Evolutionary conservation across 139 green algal species (phyloP), one percentile per base, ranked within the genome.

Genomic region (Chlamydomonas sphaeroides): DNA sequence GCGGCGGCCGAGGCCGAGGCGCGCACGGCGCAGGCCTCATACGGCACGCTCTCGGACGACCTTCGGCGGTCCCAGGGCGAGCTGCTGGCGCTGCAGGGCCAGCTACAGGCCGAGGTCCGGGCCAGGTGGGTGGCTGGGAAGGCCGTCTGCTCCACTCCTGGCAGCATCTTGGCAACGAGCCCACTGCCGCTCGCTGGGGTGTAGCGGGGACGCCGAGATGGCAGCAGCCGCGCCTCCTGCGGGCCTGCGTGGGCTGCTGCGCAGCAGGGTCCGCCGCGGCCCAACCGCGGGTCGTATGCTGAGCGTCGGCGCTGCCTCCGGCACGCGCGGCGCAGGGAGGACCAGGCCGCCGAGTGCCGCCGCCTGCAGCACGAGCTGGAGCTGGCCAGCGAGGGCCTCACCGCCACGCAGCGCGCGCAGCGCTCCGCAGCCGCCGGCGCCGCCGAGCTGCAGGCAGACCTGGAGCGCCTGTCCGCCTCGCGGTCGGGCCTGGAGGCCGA

Each of bases 291-390:
- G n/a, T n/a, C n/a, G n/a, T n/a, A n/a, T n/a, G n/a, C n/a, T n/a
- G n/a, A n/a, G n/a, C n/a, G n/a, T n/a, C n/a, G n/a, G n/a, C n/a
- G n/a, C n/a, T n/a, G n/a, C n/a, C n/a, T n/a, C n/a, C n/a, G n/a
- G n/a, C n/a, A n/a, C n/a, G n/a, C n/a, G n/a, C n/a, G n/a, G 45
- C 38, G 2, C 41, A 81, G 75, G 75, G 75, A 82, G 20, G 75
- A 82, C 28, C 75, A 73, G 32, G n/a, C 62, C 21, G 28, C 30
- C 14, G 75, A 72, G 23, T 51, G 42, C 63, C n/a, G 61, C 20
- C 75, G 75, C 20, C 45, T 82, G 61, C 75, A 82, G 62, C 41
- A 42, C 25, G 75, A 82, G 61, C 62, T 82, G 62, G 75, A 82
- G 14, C 28, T 53, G 25, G 41, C 42, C 4, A 63, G 61, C 11